Evolutionary conservation across 192 early-diverging fungal species (phyloP).

Genomic region (Coemansia sp.): DNA sequence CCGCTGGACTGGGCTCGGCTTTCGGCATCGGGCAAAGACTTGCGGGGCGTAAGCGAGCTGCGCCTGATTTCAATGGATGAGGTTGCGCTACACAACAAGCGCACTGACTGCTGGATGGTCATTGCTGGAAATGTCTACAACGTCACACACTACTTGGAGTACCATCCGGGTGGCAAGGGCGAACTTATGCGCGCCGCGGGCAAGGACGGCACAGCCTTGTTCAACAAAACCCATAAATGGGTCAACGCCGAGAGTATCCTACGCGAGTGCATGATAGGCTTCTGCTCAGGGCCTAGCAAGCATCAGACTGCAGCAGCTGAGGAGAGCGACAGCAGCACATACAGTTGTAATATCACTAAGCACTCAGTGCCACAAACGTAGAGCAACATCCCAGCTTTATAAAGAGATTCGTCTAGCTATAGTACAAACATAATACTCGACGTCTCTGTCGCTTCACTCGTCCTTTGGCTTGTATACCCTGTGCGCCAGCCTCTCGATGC

Average conservation of each 20-base stretch:
- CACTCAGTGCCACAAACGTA: neutral
- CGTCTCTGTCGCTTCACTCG: neutral
- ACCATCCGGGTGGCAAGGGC: constrained; percentile 86
- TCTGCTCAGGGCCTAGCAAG: constrained; percentile 9
- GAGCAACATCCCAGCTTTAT: neutral
- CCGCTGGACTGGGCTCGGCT: constrained; percentile 92
- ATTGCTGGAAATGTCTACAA: constrained; percentile 91
- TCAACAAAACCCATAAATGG: constrained; percentile 89
- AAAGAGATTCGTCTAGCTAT: neutral
- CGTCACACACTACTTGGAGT: constrained; percentile 82
- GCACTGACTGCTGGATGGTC: constrained; percentile 86
- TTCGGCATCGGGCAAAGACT: constrained; percentile 68
- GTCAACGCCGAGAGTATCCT: constrained; percentile 90
- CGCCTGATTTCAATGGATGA: constrained; percentile 65
- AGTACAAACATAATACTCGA: neutral
- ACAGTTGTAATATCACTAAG: neutral
- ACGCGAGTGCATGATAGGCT: constrained; percentile 76
- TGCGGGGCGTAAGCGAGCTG: constrained; percentile 42
- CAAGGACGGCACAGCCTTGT: constrained; percentile 87
- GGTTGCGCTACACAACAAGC: constrained; percentile 69
- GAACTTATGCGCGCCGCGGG: constrained; percentile 83
- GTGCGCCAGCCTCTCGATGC: constrained; percentile 20
- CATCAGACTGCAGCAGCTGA: neutral
- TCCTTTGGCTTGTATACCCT: constrained; percentile 21
- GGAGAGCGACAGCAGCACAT: neutral